Conservation (phyloP, 805 yeast genomes). For the Yarrowia sp. region DNA sequence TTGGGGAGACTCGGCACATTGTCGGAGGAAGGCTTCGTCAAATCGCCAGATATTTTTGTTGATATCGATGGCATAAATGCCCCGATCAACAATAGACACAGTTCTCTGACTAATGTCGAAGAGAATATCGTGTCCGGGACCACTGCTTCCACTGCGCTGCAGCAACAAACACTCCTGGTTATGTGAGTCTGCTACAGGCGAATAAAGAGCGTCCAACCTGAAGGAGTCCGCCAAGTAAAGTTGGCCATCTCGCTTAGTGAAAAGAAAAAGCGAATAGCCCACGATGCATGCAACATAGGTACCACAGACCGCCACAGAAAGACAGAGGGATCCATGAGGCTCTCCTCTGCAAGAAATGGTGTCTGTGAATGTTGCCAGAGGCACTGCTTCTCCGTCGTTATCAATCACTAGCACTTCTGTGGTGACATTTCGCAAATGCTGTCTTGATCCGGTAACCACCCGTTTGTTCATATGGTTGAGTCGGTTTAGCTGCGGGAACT, state of each 20-base stretch:
- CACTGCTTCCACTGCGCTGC: constrained; percentile 22
- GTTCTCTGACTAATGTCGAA: not conserved
- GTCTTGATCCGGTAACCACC: constrained; percentile 16
- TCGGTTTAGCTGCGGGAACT: constrained; percentile 19
- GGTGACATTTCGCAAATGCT: constrained; percentile 9
- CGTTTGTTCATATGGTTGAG: constrained; percentile 24
- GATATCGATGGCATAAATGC: not conserved
- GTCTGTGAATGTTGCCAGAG: constrained; percentile 8
- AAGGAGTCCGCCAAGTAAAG: constrained; percentile 5
- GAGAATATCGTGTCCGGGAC: constrained; percentile 13
- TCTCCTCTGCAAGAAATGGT: constrained; percentile 13
- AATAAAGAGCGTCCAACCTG: constrained; percentile 12
- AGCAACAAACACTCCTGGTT: constrained; percentile 18
- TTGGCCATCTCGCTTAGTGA: not conserved
- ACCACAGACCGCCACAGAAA: constrained; percentile 16
- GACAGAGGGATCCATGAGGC: constrained; percentile 15
- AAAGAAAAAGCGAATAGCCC: constrained; percentile 12
- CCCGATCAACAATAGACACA: constrained; percentile 1
- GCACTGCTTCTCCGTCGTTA: constrained; percentile 5
- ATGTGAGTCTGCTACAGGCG: constrained; percentile 8
- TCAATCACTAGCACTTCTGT: constrained; percentile 15
- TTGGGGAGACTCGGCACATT: not conserved
- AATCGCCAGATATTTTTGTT: not conserved
- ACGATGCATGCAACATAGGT: constrained; percentile 18
- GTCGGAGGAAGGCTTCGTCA: constrained; percentile 10